phyloP scores from a whole-genome alignment of 78 protist genomes.

The Dictyostelium brefeldianum region DNA sequence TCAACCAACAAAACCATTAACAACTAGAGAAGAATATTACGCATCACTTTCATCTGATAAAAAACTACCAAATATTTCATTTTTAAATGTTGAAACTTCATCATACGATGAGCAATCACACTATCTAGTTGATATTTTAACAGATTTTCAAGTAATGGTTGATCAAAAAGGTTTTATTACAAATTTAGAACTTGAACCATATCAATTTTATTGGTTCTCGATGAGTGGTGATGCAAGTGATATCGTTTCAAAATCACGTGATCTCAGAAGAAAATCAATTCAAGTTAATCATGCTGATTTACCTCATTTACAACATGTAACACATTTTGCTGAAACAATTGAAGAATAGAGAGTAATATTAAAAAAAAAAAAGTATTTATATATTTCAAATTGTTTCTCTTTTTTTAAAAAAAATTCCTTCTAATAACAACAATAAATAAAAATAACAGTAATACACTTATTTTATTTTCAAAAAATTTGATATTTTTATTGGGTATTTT shows the following conservation, averaged over 20 bases:
- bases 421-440: not conserved
- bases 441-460: not conserved
- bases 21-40: not conserved
- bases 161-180: slow-evolving; percentile 36
- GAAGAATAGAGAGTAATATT: not conserved
- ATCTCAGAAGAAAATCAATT: slow-evolving; percentile 44
- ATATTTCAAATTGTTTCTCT: no score
- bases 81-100: slow-evolving; percentile 8
- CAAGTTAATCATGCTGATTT: not conserved
- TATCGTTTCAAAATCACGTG: slow-evolving; percentile 55
- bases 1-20: not conserved
- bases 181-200: slow-evolving; percentile 43
- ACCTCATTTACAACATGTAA: not conserved
- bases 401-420: not conserved
- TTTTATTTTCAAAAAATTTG: no score
- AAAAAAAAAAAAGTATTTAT: no score
- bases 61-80: not conserved
- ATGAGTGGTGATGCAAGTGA: slow-evolving; percentile 79
- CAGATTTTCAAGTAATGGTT: slow-evolving; percentile 52
- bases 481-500: no score
- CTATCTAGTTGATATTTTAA: slow-evolving; percentile 57
- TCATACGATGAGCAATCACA: slow-evolving; percentile 54
- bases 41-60: not conserved
- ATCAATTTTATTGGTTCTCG: slow-evolving; percentile 68
- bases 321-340: slow-evolving; percentile 11